Evolutionary conservation across 2,329 filamentous ascomycete species (phyloP), one percentile per base, ranked within the genome.

Genomic region (Apiospora koreana): DNA sequence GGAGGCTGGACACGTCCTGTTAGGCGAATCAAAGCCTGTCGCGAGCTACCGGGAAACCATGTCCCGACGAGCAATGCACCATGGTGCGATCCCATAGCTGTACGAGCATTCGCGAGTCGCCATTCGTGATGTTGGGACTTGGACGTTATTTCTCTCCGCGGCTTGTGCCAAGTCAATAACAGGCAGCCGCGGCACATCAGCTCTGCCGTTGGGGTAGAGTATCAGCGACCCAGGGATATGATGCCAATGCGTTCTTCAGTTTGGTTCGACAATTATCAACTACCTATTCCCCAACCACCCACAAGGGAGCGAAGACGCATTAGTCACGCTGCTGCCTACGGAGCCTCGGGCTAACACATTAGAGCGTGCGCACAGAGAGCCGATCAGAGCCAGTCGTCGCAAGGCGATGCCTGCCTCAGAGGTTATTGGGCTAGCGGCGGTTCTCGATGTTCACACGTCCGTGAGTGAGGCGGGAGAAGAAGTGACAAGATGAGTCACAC

Each of bases 251-350:
- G 28, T 58, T 31, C 16, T n/a, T 21, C 50, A 58, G 28, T 58
- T n/a, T 16, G 28, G 50, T 31, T 35, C 14, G 18, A 21, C 25
- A 9, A 31, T n/a, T 10, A 35, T 12, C 21, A 3, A n/a, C 18
- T 21, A 48, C 7, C 21, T 31, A 8, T 35, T 12, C n/a, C 54
- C 54, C 54, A 38, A 62, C 31, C 31, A 38, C 54, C 31, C 54
- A 23, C 28, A 62, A n/a, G 54, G 18, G 38, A n/a, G 31, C 54
- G 21, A 62, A 1, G 4, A n/a, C 9, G 28, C 38, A 12, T 16
- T 62, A 62, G 9, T 62, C 28, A n/a, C 54, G 54, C 54, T 62
- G 54, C 54, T 62, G 54, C 54, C 54, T 62, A 62, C 18, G 7
- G 18, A 8, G 43, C 18, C 18, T 38, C 21, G 31, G 31, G 18